Conservation (phyloP, 257 asterid genomes). For the Fraxinus americana region DNA sequence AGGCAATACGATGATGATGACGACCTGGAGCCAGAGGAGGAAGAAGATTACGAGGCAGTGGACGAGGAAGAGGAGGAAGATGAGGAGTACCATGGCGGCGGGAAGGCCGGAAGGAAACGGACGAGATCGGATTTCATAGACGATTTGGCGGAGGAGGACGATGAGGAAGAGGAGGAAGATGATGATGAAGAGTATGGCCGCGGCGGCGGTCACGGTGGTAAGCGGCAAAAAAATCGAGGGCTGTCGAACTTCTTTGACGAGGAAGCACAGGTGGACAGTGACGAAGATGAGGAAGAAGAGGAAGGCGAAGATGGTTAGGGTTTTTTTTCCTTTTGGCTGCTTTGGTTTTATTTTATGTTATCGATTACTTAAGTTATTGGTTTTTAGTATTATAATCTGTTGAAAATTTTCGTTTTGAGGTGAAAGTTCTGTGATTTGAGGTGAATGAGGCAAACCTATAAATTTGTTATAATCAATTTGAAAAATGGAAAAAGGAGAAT, state of each 20-base stretch:
- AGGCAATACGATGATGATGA: constrained; percentile 63
- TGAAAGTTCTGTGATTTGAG: not conserved
- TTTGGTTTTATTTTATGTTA: not conserved
- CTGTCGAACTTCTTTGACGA: constrained; percentile 61
- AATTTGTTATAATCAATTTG: not conserved
- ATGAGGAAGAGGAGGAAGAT: constrained; percentile 67
- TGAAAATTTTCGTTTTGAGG: not conserved
- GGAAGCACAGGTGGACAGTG: constrained; percentile 83
- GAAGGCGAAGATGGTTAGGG: constrained; percentile 89
- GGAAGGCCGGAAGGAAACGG: constrained; percentile 69
- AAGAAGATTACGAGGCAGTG: constrained; percentile 55
- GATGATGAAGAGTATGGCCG: constrained; percentile 54
- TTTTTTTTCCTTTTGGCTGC: not conserved
- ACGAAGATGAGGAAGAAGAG: constrained; percentile 91
- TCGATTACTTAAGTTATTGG: not conserved
- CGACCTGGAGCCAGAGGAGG: constrained; percentile 56
- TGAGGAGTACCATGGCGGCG: constrained; percentile 50
- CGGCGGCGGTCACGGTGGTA: constrained; percentile 36
- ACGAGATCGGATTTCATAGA: constrained; percentile 68
- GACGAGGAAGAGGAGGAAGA: constrained; percentile 76
- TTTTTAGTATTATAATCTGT: not conserved
- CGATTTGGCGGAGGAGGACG: constrained; percentile 79
- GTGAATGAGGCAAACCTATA: constrained; percentile 6
- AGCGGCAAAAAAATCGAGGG: constrained; percentile 42
- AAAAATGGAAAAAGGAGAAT: constrained; percentile 9